Conservation (phyloP, 2,329 filamentous ascomycete genomes). For the Epichloe aotearoae region DNA sequence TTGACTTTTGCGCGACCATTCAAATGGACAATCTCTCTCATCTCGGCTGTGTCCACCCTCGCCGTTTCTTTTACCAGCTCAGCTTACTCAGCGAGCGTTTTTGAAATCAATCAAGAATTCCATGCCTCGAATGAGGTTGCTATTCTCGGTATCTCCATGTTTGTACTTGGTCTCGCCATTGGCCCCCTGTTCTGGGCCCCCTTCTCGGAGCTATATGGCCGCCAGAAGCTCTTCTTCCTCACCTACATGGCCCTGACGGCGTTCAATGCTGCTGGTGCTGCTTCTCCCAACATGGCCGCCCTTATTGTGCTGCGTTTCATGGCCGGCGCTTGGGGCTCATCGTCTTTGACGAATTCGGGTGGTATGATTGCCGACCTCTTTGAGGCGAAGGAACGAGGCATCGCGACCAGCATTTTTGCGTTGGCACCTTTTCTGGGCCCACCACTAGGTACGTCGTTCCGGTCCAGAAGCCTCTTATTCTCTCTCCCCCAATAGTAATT, state of each 20-base stretch:
- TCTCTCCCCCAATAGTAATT: too few relatives aligned
- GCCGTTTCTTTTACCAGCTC: conserved; percentile 58
- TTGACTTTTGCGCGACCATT: conserved; percentile 40
- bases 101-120: conserved; percentile 42
- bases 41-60: conserved; percentile 53
- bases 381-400: conserved; percentile 36
- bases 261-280: conserved; percentile 49
- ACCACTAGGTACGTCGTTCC: conserved; percentile 26
- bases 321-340: conserved; percentile 48
- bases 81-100: conserved; percentile 47
- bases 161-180: conserved; percentile 48
- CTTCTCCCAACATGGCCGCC: conserved; percentile 41
- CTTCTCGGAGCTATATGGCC: conserved; percentile 49
- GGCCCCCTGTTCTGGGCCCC: conserved; percentile 55
- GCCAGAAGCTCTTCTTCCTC: conserved; percentile 44
- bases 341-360: conserved; percentile 48
- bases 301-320: conserved; percentile 59
- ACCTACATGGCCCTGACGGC: conserved; percentile 44
- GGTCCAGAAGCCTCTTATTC: not conserved
- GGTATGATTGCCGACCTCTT: conserved; percentile 55
- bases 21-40: conserved; percentile 53
- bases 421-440: conserved; percentile 53
- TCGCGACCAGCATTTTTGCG: conserved; percentile 46
- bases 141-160: conserved; percentile 50
- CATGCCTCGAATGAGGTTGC: conserved; percentile 35